These are phyloP conservation scores for Aspergillus phoenicis DNA, from an alignment of 2,329 filamentous ascomycete genomes.

Conservation along the genomic window DNA sequence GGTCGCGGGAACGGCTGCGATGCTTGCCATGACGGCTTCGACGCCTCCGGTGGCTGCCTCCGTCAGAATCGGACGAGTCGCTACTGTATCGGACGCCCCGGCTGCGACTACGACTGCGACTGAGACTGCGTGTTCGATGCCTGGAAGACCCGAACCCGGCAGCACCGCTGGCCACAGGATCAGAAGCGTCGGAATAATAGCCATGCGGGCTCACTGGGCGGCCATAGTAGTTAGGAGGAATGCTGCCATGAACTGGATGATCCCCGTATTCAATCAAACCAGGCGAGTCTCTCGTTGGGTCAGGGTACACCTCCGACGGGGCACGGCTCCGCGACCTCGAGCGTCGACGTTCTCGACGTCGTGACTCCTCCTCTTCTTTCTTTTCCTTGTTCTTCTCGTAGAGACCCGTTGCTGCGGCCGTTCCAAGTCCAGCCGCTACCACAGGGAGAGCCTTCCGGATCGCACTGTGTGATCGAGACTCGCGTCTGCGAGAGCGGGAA, in stretches of 20 bases:
- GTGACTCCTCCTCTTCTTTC: slow-evolving; percentile 53
- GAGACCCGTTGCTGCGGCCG: slow-evolving; percentile 62
- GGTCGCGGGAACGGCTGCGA: slow-evolving; percentile 44
- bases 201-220: slow-evolving; percentile 41
- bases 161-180: slow-evolving; percentile 40
- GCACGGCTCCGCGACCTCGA: slow-evolving; percentile 51
- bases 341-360: slow-evolving; percentile 41
- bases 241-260: slow-evolving; percentile 62
- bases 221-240: slow-evolving; percentile 51
- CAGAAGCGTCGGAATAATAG: slow-evolving; percentile 47
- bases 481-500: slow-evolving; percentile 56
- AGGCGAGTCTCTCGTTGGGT: slow-evolving; percentile 46
- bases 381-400: slow-evolving; percentile 66
- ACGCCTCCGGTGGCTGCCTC: slow-evolving; percentile 34
- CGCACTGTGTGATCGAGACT: slow-evolving; percentile 57
- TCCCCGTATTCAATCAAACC: slow-evolving; percentile 66
- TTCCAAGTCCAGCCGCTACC: slow-evolving; percentile 62
- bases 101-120: slow-evolving; percentile 50
- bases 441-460: slow-evolving; percentile 61
- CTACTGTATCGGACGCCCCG: slow-evolving; percentile 35
- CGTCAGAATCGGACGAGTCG: slow-evolving; percentile 43
- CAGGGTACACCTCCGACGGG: slow-evolving; percentile 44
- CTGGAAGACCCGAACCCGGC: slow-evolving; percentile 30
- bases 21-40: slow-evolving; percentile 37
- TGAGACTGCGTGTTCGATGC: slow-evolving; percentile 48